Conservation (phyloP, 2,329 filamentous ascomycete genomes). For the Penicillium glabrum region DNA sequence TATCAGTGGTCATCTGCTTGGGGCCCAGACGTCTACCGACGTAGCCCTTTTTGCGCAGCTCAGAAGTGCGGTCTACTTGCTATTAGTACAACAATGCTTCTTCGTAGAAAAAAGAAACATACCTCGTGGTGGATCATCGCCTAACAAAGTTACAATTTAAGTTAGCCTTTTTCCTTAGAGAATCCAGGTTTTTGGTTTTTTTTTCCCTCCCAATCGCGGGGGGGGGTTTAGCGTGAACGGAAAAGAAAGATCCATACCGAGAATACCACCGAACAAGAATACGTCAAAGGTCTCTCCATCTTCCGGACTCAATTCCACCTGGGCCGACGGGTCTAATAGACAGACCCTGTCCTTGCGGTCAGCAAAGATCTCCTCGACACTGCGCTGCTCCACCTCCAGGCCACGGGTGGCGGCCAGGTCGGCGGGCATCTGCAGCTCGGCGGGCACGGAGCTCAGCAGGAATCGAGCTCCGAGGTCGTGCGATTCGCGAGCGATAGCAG, state of each 20-base stretch:
- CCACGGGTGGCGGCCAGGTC: constrained; percentile 61
- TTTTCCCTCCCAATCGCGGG: not conserved
- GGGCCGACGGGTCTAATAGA: constrained; percentile 81
- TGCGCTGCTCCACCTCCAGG: constrained; percentile 70
- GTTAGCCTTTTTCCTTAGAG: not conserved
- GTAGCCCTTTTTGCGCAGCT: constrained; percentile 91
- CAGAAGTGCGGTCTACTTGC: constrained; percentile 80
- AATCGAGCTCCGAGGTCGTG: constrained; percentile 66
- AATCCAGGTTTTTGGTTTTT: not conserved
- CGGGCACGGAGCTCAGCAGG: constrained; percentile 77
- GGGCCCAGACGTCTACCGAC: constrained; percentile 82
- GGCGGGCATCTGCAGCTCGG: constrained; percentile 59
- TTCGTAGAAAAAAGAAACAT: constrained; percentile 31
- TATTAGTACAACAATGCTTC: constrained; percentile 15
- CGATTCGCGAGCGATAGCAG: constrained; percentile 81
- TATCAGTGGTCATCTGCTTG: constrained; percentile 98
- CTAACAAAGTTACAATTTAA: constrained; percentile 46
- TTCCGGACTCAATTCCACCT: constrained; percentile 76
- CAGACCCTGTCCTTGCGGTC: constrained; percentile 75
- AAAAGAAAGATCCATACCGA: constrained; percentile 58
- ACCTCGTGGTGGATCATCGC: constrained; percentile 93
- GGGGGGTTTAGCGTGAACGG: not conserved
- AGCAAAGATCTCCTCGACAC: constrained; percentile 80
- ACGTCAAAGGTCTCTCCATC: constrained; percentile 83
- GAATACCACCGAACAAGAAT: constrained; percentile 93